phyloP scores from a whole-genome alignment of 2,329 filamentous ascomycete genomes.

The Talaromyces marneffei region DNA sequence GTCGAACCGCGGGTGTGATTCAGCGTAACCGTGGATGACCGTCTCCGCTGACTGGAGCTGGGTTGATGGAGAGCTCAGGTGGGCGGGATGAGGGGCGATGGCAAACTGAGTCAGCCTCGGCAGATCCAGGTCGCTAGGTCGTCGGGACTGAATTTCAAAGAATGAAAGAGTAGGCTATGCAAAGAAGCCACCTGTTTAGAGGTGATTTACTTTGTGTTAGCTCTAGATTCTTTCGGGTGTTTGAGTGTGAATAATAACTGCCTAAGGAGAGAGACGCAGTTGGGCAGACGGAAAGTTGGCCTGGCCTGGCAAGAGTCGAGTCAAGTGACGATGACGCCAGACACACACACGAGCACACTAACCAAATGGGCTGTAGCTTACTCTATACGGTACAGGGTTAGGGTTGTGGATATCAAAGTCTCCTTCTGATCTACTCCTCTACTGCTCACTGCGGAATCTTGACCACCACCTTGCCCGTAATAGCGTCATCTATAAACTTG shows the following conservation, averaged over 20 bases:
- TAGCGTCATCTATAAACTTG: neutral
- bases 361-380: neutral
- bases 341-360: neutral
- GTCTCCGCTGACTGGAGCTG: slow-evolving; percentile 8
- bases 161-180: neutral
- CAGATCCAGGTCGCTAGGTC: too few relatives aligned
- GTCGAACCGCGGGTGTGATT: slow-evolving; percentile 13
- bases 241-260: neutral
- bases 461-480: neutral
- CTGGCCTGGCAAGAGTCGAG: too few relatives aligned
- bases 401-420: neutral
- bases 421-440: neutral
- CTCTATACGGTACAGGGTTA: neutral
- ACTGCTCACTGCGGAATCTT: neutral
- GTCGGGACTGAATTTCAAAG: neutral
- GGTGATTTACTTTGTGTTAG: neutral
- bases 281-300: too few relatives aligned
- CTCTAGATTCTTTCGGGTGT: neutral
- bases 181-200: neutral
- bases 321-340: slow-evolving; percentile 2
- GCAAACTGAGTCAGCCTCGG: neutral
- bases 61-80: neutral
- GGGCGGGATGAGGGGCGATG: slow-evolving; percentile 1
- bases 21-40: slow-evolving; percentile 12
- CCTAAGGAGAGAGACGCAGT: neutral